Evolutionary conservation across 768 basidiomycete genomes (phyloP), one percentile per base, ranked within the genome.

Genomic region (Boletus speciosus): DNA sequence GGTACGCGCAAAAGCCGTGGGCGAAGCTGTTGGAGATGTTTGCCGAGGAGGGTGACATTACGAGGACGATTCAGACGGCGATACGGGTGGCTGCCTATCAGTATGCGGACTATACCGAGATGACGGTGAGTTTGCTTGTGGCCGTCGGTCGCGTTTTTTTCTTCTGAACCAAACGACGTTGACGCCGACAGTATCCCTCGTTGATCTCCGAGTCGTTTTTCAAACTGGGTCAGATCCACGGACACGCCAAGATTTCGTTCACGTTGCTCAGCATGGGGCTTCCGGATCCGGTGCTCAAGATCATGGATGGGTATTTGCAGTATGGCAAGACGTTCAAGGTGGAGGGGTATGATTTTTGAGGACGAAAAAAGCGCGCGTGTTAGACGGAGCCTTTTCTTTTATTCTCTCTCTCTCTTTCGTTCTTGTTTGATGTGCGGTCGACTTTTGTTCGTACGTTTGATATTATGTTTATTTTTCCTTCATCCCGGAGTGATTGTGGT

Each of bases 41-140:
- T 61, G 86, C 93, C n/a, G 93, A 93, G 2, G 97, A 99, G 62
- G 90, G 93, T 4, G 97, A 98, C 66, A 85, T 98, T 53, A 90
- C 89, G 64, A 78, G 93, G 42, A 85, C 84, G 40, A 80, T 98
- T 58, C 95, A 97, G 71, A 91, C 90, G 1, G 95, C 91, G 3
- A 93, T 98, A 52, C 82, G 94, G 31, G 83, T 98, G 36, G 91
- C 93, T 27, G 91, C 93, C 25, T 98, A 98, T 75, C 90, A 95
- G 69, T 85, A 83, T 61, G 89, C 86, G 9, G 92, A 93, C 64
- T 96, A 93, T 61, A 84, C 85, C 31, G 93, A 95, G 78, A 90
- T 86, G 81, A 80, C 88, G 64, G 91, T 93, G 61, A 46, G 90
- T 79, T 15, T 6, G 6, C 15, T 39, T 39, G 21, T 21, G 6